Evolutionary conservation across 2,329 filamentous ascomycete genomes (phyloP).

Genomic region (Hypoxylon sp.): DNA sequence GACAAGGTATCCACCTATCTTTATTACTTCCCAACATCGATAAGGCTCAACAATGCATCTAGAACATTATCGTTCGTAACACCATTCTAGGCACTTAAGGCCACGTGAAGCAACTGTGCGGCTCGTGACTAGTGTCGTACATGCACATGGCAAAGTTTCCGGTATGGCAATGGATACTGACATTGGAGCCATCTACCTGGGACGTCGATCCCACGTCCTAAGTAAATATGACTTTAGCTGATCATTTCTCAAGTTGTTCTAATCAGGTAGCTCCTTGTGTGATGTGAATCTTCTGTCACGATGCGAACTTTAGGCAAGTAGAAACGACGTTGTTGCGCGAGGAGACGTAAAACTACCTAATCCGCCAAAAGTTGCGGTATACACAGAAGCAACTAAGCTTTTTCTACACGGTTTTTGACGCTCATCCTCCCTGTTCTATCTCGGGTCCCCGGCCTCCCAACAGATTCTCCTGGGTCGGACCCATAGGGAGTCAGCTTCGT

Average conservation of each 20-base stretch:
- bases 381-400: no score
- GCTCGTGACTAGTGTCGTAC: background rate
- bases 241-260: background rate
- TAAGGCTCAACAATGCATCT: background rate
- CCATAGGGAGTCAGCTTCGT: no score
- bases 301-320: no score
- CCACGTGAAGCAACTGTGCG: background rate
- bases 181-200: background rate
- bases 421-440: no score
- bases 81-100: background rate
- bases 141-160: background rate
- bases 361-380: no score
- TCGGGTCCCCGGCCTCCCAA: no score
- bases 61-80: background rate
- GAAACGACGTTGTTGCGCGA: no score
- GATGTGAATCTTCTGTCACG: background rate
- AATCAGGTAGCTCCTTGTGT: background rate
- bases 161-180: background rate
- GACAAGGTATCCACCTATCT: background rate
- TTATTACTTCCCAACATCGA: conserved; percentile 1
- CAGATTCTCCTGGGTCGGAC: no score
- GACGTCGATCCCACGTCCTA: background rate
- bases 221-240: background rate
- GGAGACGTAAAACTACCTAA: no score
- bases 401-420: no score